Conservation (phyloP, 352 stramenopile species). For the Phytopythium vexans region DNA sequence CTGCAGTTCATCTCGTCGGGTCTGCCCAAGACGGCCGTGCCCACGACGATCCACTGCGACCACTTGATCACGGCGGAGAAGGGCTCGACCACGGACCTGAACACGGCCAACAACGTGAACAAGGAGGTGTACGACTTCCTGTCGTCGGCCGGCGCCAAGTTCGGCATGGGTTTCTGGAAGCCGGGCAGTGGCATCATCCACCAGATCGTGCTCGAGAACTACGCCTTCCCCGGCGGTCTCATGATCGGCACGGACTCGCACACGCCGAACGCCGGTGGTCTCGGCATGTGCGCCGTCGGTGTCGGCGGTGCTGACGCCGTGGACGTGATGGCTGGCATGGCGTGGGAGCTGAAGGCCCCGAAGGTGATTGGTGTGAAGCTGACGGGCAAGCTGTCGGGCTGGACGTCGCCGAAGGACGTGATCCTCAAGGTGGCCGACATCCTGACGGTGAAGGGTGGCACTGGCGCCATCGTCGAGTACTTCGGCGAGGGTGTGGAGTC, state of each 20-base stretch:
- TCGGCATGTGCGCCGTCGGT: constrained; percentile 93
- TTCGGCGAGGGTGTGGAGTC: constrained; percentile 91
- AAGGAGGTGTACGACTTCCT: constrained; percentile 94
- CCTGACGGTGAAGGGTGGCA: constrained; percentile 92
- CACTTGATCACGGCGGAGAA: constrained; percentile 95
- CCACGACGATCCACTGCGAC: constrained; percentile 94
- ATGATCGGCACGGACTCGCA: constrained; percentile 96
- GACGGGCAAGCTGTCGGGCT: constrained; percentile 90
- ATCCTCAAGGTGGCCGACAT: constrained; percentile 95
- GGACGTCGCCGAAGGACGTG: constrained; percentile 93
- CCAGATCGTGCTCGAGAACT: constrained; percentile 95
- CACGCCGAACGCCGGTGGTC: constrained; percentile 91
- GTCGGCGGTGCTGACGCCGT: constrained; percentile 91
- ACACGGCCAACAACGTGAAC: constrained; percentile 88
- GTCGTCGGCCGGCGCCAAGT: constrained; percentile 90
- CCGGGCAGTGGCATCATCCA: constrained; percentile 93
- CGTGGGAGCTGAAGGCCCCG: constrained; percentile 94
- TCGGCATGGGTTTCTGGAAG: constrained; percentile 94
- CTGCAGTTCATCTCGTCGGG: constrained; percentile 95
- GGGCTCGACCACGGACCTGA: constrained; percentile 84
- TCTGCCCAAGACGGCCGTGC: constrained; percentile 90
- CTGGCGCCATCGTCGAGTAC: constrained; percentile 93
- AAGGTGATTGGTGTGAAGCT: constrained; percentile 95
- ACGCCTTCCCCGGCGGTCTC: constrained; percentile 92
- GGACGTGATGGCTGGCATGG: constrained; percentile 93